Percentiles rank a stretch among this genome's conserved stretches.
Conservation (phyloP, 73 alveolate genomes). For the Paramecium primaurelia region DNA sequence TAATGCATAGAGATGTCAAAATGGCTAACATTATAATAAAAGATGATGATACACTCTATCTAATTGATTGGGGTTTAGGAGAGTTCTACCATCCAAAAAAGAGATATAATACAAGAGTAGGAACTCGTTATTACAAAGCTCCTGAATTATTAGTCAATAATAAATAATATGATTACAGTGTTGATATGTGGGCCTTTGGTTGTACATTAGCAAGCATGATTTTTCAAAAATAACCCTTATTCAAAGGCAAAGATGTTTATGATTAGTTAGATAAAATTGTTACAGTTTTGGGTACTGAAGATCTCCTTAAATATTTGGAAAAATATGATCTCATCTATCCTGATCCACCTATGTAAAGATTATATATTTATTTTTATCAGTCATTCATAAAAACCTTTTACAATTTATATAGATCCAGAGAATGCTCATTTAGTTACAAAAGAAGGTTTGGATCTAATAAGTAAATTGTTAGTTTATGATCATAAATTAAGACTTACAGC, state of each 20-base stretch:
- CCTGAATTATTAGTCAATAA: slow-evolving; percentile 80
- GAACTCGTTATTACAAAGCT: slow-evolving; percentile 79
- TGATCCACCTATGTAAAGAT: slow-evolving; percentile 15
- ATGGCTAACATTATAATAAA: background rate
- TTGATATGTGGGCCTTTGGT: no score
- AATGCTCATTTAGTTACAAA: slow-evolving; percentile 72
- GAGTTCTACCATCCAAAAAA: slow-evolving; percentile 77
- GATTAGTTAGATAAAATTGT: slow-evolving; percentile 70
- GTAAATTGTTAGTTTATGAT: slow-evolving; percentile 80
- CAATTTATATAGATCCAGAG: slow-evolving; percentile 68
- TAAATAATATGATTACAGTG: slow-evolving; percentile 72
- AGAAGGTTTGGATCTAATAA: slow-evolving; percentile 80
- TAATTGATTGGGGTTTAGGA: slow-evolving; percentile 90
- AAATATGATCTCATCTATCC: slow-evolving; percentile 63
- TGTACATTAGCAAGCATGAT: slow-evolving; percentile 53
- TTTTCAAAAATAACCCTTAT: slow-evolving; percentile 78
- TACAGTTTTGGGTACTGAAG: slow-evolving; percentile 73
- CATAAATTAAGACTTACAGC: slow-evolving; percentile 56
- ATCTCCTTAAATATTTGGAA: slow-evolving; percentile 63
- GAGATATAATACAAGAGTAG: slow-evolving; percentile 76
- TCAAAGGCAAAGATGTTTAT: slow-evolving; percentile 72
- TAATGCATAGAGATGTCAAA: slow-evolving; percentile 41
- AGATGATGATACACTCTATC: slow-evolving; percentile 64
- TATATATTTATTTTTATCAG: background rate
- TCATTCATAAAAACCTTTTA: slow-evolving; percentile 75